Evolutionary conservation across 2,329 filamentous ascomycete species (phyloP).

Genomic region (Diaporthe velutina): DNA sequence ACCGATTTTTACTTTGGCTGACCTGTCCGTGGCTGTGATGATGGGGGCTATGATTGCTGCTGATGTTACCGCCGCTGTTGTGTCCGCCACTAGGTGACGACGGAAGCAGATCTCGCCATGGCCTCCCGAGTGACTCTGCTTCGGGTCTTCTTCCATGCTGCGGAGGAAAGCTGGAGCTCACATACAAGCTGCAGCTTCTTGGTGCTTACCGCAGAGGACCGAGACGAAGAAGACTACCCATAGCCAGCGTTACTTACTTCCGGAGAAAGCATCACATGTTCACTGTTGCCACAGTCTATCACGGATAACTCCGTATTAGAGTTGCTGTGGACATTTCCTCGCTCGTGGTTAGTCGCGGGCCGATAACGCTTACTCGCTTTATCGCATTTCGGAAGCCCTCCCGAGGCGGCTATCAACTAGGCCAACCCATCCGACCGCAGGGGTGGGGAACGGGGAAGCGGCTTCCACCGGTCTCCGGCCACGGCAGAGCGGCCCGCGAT

Average conservation of each 20-base stretch:
- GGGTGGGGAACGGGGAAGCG: neutral
- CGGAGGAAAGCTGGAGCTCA: neutral
- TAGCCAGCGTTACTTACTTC: neutral
- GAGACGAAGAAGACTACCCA: neutral
- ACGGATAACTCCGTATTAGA: neutral
- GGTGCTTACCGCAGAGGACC: slow-evolving; percentile 5
- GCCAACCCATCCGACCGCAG: neutral
- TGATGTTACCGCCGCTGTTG: slow-evolving; percentile 2
- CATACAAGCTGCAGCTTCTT: slow-evolving; percentile 4
- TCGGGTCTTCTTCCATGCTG: neutral
- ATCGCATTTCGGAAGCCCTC: slow-evolving; percentile 24
- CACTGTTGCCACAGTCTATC: neutral
- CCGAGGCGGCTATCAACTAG: slow-evolving; percentile 5
- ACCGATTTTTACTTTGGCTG: neutral
- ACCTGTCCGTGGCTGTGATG: slow-evolving; percentile 16
- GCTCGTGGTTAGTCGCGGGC: neutral
- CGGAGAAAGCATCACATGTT: neutral
- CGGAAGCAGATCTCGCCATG: neutral
- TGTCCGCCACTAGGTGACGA: slow-evolving; percentile 14
- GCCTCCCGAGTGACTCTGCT: neutral
- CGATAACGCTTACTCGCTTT: slow-evolving; percentile 4
- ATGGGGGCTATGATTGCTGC: slow-evolving; percentile 26
- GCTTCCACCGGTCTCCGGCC: slow-evolving; percentile 1
- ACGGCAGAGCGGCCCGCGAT: slow-evolving; percentile 15
- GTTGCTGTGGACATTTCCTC: neutral